phyloP scores from a whole-genome alignment of 768 basidiomycete genomes.

The Panaeolus papilionaceus region DNA sequence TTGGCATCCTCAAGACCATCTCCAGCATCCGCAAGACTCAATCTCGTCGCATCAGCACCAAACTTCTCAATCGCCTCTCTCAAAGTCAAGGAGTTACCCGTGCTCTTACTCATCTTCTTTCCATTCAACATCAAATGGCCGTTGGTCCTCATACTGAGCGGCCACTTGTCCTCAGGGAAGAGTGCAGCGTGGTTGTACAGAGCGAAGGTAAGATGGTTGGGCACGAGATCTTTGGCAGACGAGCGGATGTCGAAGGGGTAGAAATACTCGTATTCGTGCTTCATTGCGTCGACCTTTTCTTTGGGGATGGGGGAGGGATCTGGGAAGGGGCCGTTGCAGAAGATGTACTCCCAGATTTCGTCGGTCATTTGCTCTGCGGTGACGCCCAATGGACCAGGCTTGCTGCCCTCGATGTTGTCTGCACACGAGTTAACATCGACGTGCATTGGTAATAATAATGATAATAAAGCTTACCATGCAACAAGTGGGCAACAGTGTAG shows the following conservation, averaged over 20 bases:
- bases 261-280: constrained; percentile 94
- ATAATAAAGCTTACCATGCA: constrained; percentile 71
- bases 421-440: constrained; percentile 41
- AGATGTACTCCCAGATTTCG: constrained; percentile 96
- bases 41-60: constrained; percentile 92
- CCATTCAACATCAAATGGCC: constrained; percentile 98
- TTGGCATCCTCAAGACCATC: constrained; percentile 99
- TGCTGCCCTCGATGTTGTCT: constrained; percentile 77
- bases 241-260: constrained; percentile 99
- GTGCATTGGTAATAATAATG: not conserved
- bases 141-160: constrained; percentile 90
- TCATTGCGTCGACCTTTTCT: constrained; percentile 85
- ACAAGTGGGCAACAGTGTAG: constrained; percentile 90
- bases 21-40: constrained; percentile 94
- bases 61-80: constrained; percentile 91
- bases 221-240: constrained; percentile 96
- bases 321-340: constrained; percentile 82
- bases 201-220: constrained; percentile 93
- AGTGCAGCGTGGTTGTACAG: constrained; percentile 96
- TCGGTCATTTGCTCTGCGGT: constrained; percentile 94
- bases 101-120: constrained; percentile 98
- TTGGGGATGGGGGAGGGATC: constrained; percentile 63
- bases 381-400: constrained; percentile 84
- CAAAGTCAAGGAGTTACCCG: constrained; percentile 93
- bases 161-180: constrained; percentile 92